Percentiles rank a stretch among this genome's conserved stretches.
Conservation (phyloP, 257 asterid species). For the Solanum virginianum region DNA sequence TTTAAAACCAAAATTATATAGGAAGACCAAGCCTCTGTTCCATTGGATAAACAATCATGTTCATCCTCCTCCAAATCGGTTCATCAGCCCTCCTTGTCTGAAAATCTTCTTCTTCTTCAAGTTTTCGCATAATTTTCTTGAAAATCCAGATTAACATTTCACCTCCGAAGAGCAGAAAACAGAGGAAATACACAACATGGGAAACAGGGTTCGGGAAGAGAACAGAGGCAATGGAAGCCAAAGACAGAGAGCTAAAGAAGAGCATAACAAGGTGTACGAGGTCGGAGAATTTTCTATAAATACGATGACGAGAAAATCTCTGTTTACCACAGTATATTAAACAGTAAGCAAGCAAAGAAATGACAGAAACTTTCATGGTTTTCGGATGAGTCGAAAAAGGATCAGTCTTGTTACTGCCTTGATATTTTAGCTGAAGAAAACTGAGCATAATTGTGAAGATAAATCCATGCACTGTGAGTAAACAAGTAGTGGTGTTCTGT, state of each 20-base stretch:
- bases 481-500: not conserved
- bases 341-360: not conserved
- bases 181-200: not conserved
- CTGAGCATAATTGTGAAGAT: not conserved
- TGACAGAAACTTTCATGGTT: not conserved
- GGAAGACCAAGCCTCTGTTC: not conserved
- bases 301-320: not conserved
- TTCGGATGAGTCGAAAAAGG: conserved; percentile 1
- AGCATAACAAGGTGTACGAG: not conserved
- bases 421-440: not conserved
- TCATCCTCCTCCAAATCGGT: not conserved
- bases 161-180: not conserved
- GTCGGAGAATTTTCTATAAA: not conserved
- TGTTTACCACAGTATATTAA: not conserved
- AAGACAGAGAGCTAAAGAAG: not conserved
- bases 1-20: not conserved
- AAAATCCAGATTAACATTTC: not conserved
- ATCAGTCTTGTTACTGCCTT: not conserved
- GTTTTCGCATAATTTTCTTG: not conserved
- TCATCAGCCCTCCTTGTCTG: not conserved
- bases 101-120: not conserved
- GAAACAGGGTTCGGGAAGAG: not conserved
- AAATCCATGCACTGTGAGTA: not conserved
- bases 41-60: not conserved
- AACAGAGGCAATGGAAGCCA: not conserved